Evolutionary conservation across 305 asterid genomes (phyloP), one percentile per base, ranked within the genome.

Genomic region (Galium porrigens): DNA sequence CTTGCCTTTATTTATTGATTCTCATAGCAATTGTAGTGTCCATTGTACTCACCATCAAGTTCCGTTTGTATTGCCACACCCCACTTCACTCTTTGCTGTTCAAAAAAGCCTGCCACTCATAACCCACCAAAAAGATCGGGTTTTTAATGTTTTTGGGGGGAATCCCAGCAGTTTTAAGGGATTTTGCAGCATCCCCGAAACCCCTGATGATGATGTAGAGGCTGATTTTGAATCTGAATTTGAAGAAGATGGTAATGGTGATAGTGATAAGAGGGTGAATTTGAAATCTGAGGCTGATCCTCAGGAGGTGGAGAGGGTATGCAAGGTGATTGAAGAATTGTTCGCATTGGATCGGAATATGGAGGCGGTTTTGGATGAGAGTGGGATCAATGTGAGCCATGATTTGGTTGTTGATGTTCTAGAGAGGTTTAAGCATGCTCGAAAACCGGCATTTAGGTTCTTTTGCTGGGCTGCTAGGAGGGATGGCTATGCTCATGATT

Each of bases 361-460:
- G 97, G 99, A 87, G 81, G 94, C 86, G 0, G 85, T 89, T 68
- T 80, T 92, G 73, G 87, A 89, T 73, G 95, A 84, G 74, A 86
- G 88, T 66, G 80, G 82, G 67, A 27, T 87, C 64, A 44, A 70
- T 68, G 64, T 92, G 73, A 82, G 81, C 64, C 88, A 82, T 76
- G 95, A 80, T 51, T 72, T 92, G 80, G 94, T 92, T 58, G 78
- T 89, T 64, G 81, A 79, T 58, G 96, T 92, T 44, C 70, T 92
- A 70, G 79, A 77, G 60, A 83, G 91, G 70, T 92, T 83, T 73
- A 86, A 82, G 75, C 94, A 84, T 78, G 99, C 99, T 39, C 58
- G 92, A n/a, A 92, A 87, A 70, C 94, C 95, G 9, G 97, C 99
- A 3, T 87, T 87, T 81, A 77, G 96, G 18, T 89, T 92, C 72